Percentiles rank a stretch among this genome's conserved stretches.
Evolutionary conservation across 108 stramenopile species (phyloP).

Genomic region (Aurantiochytrium sp.): DNA sequence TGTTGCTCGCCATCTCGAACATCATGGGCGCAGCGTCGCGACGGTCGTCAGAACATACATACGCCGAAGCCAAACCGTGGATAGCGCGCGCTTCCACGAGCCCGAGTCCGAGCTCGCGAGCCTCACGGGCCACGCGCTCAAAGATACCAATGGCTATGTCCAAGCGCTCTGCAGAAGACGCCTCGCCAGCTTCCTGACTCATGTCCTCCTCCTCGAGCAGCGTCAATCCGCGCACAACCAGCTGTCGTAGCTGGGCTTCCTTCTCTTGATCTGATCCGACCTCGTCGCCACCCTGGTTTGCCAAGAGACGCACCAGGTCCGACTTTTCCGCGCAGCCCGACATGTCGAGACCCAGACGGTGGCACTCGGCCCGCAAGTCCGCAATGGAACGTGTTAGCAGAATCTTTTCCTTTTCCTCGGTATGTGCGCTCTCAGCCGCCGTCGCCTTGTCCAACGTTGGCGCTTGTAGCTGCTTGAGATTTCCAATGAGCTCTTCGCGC

Average conservation of each 20-base stretch:
- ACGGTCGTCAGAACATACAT: background rate
- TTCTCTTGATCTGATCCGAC: background rate
- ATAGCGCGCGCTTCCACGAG: constrained; percentile 16
- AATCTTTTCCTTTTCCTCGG: background rate
- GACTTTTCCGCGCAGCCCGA: background rate
- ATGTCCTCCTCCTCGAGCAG: background rate
- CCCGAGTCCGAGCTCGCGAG: background rate
- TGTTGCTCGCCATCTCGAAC: background rate
- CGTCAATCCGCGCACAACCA: background rate
- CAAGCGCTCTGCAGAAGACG: background rate
- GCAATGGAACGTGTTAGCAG: background rate
- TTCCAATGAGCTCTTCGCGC: background rate
- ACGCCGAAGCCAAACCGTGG: background rate
- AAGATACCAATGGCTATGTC: constrained; percentile 11
- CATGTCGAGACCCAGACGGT: background rate
- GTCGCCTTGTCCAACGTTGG: background rate
- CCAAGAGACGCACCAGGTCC: background rate
- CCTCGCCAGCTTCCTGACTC: background rate
- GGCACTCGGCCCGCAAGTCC: background rate
- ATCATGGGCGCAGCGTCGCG: constrained; percentile 9
- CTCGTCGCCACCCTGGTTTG: background rate
- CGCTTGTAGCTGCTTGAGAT: background rate
- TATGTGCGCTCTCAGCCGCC: background rate
- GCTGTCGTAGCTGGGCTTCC: background rate
- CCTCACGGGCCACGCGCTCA: constrained; percentile 7